Evolutionary conservation across 106 monocot species (phyloP), one percentile per base, ranked within the genome.

Genomic region (Apostasia ramifera): DNA sequence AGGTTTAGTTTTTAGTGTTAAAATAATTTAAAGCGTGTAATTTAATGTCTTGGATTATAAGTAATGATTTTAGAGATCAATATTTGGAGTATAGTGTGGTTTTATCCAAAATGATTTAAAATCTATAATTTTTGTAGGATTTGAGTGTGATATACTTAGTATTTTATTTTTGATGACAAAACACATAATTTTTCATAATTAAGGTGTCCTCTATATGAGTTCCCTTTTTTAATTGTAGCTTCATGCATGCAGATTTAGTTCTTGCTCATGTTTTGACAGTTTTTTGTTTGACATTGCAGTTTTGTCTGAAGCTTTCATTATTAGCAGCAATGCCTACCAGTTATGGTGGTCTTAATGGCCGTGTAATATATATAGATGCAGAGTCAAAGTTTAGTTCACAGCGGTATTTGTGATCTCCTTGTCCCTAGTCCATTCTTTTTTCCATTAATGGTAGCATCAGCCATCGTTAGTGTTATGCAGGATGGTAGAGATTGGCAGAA

Each of bases 341-440:
- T 63, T 86, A 79, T 81, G 95, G 91, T 66, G 95, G 95, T 50
- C 69, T 92, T 69, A 79, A 89, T 91, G 95, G 95, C 3, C 85
- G 89, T 54, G 88, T 95, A 37, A 60, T 91, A 44, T 95, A 95
- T 68, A 80, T 95, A 64, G 95, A 95, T 68, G 84, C 95, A 41
- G 95, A 95, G 72, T 88, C 86, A 59, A 95, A 95, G 72, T 95
- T 95, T 77, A 92, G 84, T 82, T 83, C 89, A 47, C 68, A 79
- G 66, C 88, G 95, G 95, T 95, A 82, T 42, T 66, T 45, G 41
- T 49, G 26, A 37, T 47, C 14, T 14, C 8, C 49, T 45, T 44
- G 45, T 6, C 44, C 62, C 62, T 57, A 0, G 8, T 42, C 6
- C 14, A 40, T 50, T 50, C 50, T 8, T 50, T 50, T 50, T 50